Base-by-base conservation (phyloP, 805 yeast species). In the Torulaspora quercuum region DNA sequence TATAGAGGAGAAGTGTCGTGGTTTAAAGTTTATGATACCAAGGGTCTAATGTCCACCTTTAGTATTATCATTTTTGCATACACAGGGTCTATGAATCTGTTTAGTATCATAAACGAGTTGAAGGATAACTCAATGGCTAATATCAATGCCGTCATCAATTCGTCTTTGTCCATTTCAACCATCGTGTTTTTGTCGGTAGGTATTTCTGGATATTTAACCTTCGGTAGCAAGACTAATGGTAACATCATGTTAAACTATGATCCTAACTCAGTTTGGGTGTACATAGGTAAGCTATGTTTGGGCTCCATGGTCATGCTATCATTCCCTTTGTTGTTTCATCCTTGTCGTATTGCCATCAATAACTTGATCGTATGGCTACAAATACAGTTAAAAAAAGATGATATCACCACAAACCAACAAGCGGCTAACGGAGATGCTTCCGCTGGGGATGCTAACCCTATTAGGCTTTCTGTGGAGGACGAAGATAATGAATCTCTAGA, bases 41-140 rank as follows among this genome's bases (percentile, higher is more conserved):
- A 63, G 34, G 72, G 73, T 1, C 55, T 75, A 6, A 62, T 81
- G 40, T 70, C 82, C 15, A 76, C 87, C 6, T 79, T 84, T 50
- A 82, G 85, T 16, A 80, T 84, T 38, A 73, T 83, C 23, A 80
- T 84, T 9, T 80, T 84, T 60, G 92, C 94, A 1, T 84, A 73
- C 59, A 82, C 90, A 1, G 87, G 92, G 33, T 82, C 82, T 41
- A 90, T 84, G 64, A 84, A 82, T 59, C 76, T 83, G 69, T 82
- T 80, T 55, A 78, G 87, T 7, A 81, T 84, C 35, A 74, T 80
- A 51, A 79, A 81, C 52, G 95, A 84, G 58, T 64, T 82, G 45
- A 62, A 73, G 25, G 71, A 76, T 45, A 73, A 75, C 31, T 61
- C 74, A 3, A 61, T 78, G 41, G 52, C 68, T 15, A 76, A 78